Evolutionary conservation across 345 rosid genomes (phyloP).

Genomic region (Populus ilicifolia): DNA sequence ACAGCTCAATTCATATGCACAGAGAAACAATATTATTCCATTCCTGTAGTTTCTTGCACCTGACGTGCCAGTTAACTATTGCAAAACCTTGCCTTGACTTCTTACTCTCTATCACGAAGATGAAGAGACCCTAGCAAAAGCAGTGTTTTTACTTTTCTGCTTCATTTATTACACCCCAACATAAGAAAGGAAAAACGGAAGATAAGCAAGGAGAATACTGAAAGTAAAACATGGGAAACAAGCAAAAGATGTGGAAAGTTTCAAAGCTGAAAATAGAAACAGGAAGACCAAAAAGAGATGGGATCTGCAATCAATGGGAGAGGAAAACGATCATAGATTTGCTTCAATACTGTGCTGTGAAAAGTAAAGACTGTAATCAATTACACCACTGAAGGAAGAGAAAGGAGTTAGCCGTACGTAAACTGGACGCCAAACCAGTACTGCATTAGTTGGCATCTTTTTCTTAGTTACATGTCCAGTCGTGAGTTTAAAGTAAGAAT

Average conservation of each 20-base stretch:
- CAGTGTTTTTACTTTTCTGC: background rate
- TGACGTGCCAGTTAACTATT: background rate
- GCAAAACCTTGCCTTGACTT: background rate
- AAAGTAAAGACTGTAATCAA: background rate
- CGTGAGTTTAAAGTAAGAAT: background rate
- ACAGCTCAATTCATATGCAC: background rate
- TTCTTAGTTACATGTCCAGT: background rate
- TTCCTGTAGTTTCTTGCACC: background rate
- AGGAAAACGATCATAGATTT: background rate
- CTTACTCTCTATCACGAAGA: background rate
- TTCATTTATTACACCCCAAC: background rate
- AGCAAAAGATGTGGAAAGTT: background rate
- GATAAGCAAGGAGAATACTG: background rate
- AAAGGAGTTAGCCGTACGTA: background rate
- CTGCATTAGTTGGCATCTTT: background rate
- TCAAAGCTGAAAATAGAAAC: slow-evolving; percentile 18
- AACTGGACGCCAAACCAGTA: background rate
- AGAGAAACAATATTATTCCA: background rate
- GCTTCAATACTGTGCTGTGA: background rate
- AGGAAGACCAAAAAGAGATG: background rate
- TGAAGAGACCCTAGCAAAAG: slow-evolving; percentile 6
- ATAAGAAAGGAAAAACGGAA: background rate
- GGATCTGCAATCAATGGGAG: background rate
- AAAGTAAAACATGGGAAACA: background rate
- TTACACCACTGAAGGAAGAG: background rate